phyloP scores from a whole-genome alignment of 331 rosid genomes.

The Arachis monticola region DNA sequence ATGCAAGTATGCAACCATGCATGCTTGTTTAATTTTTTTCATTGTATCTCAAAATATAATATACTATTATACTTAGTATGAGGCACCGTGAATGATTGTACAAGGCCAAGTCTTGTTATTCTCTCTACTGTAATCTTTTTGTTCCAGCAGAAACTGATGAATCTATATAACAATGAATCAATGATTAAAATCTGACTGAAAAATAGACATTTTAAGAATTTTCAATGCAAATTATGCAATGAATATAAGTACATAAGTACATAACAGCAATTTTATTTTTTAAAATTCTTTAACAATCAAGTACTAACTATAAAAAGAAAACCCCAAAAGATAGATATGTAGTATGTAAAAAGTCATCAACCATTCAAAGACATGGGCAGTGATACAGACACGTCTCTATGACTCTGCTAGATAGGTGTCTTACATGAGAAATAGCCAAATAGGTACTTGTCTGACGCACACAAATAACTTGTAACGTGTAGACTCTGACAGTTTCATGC shows the following conservation, averaged over 20 bases:
- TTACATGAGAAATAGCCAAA: background rate
- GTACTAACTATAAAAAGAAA: background rate
- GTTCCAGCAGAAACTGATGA: background rate
- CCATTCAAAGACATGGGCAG: background rate
- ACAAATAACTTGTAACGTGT: background rate
- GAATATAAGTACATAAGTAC: background rate
- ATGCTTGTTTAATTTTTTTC: slow-evolving; percentile 3
- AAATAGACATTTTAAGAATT: background rate
- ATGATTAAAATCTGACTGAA: background rate
- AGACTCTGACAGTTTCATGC: background rate
- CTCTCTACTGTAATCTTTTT: background rate
- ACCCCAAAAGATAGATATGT: background rate
- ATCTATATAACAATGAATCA: background rate
- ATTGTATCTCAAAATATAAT: slow-evolving; percentile 10
- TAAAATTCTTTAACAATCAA: background rate
- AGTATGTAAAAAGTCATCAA: background rate
- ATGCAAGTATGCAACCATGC: background rate
- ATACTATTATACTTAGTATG: background rate
- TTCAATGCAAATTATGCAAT: background rate
- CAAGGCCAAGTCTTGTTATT: background rate
- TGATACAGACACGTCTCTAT: background rate
- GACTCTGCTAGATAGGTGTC: background rate
- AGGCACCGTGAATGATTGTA: slow-evolving; percentile 4
- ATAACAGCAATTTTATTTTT: background rate
- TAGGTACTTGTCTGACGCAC: background rate